Percentiles rank a stretch among this genome's conserved stretches.
Evolutionary conservation across 2,329 filamentous ascomycete genomes (phyloP).

Genomic region (Eutypa lata): DNA sequence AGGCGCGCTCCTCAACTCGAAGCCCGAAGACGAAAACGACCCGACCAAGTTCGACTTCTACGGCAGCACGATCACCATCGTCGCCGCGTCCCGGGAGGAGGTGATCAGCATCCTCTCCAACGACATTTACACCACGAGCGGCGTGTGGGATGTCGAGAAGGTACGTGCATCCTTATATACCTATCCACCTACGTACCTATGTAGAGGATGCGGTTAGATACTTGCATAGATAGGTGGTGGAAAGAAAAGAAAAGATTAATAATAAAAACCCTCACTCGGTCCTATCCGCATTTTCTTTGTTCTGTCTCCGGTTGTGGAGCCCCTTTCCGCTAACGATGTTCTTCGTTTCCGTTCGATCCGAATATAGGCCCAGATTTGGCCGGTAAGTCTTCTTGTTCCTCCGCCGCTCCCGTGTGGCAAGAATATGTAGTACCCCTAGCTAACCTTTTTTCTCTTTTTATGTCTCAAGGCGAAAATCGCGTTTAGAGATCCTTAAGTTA

Average conservation of each 20-base stretch:
- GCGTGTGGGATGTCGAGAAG: constrained; percentile 79
- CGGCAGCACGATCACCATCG: constrained; percentile 67
- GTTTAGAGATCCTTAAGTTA: constrained; percentile 32
- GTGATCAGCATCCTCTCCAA: constrained; percentile 62
- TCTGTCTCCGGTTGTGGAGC: no score
- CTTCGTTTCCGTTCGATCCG: no score
- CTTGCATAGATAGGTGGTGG: no score
- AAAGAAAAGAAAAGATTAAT: no score
- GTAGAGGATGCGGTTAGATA: no score
- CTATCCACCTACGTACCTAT: no score
- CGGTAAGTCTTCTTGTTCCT: constrained; percentile 29
- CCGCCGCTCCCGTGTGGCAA: no score
- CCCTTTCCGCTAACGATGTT: background rate
- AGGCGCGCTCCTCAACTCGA: constrained; percentile 65
- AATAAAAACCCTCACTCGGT: no score
- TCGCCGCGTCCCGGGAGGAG: constrained; percentile 67
- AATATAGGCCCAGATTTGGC: constrained; percentile 46
- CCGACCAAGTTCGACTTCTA: constrained; percentile 53
- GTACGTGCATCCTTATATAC: constrained; percentile 27
- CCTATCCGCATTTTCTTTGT: no score
- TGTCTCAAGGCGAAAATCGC: constrained; percentile 37
- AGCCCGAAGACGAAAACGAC: constrained; percentile 59
- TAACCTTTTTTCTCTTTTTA: background rate
- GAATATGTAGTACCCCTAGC: background rate
- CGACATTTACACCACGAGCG: constrained; percentile 69